These are phyloP conservation scores for Colletotrichum godetiae DNA, from an alignment of 2,329 filamentous ascomycete species.

Conservation along the genomic window DNA sequence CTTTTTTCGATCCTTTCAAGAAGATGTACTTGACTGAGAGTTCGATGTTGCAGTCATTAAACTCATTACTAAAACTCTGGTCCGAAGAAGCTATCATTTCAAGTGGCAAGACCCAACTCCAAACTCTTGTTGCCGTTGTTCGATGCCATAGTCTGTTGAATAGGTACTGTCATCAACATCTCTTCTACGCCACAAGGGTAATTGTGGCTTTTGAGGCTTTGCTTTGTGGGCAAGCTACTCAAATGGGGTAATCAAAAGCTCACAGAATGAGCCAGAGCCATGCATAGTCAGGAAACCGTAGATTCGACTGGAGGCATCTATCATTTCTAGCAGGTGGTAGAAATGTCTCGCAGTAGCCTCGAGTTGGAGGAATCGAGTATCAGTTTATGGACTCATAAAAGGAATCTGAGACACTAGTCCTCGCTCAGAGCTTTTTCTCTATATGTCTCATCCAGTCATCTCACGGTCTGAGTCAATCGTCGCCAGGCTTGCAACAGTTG, in stretches of 20 bases:
- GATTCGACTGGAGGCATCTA: background rate
- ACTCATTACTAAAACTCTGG: no score
- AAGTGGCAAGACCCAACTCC: no score
- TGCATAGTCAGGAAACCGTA: background rate
- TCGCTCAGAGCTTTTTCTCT: no score
- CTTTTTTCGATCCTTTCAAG: no score
- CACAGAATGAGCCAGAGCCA: background rate
- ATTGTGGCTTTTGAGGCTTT: background rate
- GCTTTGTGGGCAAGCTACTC: background rate
- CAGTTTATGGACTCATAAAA: background rate
- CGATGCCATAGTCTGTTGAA: no score
- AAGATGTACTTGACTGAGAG: no score
- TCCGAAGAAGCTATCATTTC: no score
- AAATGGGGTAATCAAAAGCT: background rate
- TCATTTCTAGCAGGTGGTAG: background rate
- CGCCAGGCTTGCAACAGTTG: background rate
- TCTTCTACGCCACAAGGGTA: background rate
- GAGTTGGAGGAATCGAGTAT: background rate
- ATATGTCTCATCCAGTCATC: background rate
- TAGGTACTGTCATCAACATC: background rate
- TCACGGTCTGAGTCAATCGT: background rate
- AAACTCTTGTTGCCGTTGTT: background rate
- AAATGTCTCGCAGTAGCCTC: background rate
- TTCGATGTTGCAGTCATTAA: no score
- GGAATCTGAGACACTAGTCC: background rate